phyloP scores from a whole-genome alignment of 352 stramenopile genomes.

The Phytophthora pistaciae region DNA sequence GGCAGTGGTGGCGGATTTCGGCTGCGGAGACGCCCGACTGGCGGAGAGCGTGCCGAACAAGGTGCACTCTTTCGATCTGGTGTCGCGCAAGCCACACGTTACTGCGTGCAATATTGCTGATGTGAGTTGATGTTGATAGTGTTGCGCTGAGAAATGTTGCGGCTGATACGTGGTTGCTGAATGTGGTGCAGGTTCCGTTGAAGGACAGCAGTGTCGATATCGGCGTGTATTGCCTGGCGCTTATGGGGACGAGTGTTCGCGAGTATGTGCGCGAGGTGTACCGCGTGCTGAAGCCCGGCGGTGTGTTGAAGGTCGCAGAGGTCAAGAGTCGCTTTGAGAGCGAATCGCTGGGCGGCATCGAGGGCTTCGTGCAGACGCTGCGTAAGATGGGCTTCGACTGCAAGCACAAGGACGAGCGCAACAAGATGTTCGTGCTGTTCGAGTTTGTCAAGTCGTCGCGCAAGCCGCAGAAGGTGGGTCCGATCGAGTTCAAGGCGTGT shows the following conservation, averaged over 20 bases:
- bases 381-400: slow-evolving; percentile 77
- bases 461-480: slow-evolving; percentile 51
- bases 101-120: slow-evolving; percentile 98
- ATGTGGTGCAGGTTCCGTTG: slow-evolving; percentile 90
- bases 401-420: slow-evolving; percentile 76
- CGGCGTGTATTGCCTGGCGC: slow-evolving; percentile 97
- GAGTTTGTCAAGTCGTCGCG: slow-evolving; percentile 79
- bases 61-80: slow-evolving; percentile 98
- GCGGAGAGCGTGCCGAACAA: slow-evolving; percentile 89
- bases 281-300: slow-evolving; percentile 94
- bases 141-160: not conserved
- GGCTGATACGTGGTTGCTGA: slow-evolving; percentile 4
- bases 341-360: slow-evolving; percentile 67
- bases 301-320: slow-evolving; percentile 91
- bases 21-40: slow-evolving; percentile 97
- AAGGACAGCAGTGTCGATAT: slow-evolving; percentile 93
- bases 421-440: slow-evolving; percentile 91
- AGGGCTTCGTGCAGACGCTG: slow-evolving; percentile 69
- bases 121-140: slow-evolving; percentile 37
- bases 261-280: slow-evolving; percentile 98
- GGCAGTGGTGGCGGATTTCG: slow-evolving; percentile 97
- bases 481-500: slow-evolving; percentile 84
- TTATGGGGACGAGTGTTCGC: slow-evolving; percentile 98
- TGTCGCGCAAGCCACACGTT: slow-evolving; percentile 92
- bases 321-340: slow-evolving; percentile 89